Evolutionary conservation across 805 yeast genomes (phyloP), one percentile per base, ranked within the genome.

Genomic region (Yarrowia keelungensis): DNA sequence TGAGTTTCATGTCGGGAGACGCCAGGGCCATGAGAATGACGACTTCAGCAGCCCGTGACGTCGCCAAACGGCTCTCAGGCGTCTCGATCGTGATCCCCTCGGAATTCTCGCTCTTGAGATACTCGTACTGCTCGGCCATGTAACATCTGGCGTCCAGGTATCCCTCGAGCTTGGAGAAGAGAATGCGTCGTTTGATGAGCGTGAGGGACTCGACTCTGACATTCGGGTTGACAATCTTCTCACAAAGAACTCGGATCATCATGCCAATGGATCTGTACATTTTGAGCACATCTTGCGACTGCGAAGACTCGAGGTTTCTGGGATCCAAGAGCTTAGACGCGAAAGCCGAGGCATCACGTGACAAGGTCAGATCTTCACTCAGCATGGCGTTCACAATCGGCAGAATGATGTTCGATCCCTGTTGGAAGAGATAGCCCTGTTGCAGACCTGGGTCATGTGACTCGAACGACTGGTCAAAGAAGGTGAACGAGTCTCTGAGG

Each of bases 11-110:
- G 47, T 81, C 83, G 58, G 84, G 84, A 0, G 87, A 81, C 69
- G 87, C 83, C 11, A 88, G 74, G 0, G 86, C 84, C 26, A 85
- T 73, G 39, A 86, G 79, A 39, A 86, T 73, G 5, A 86, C 83
- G 65, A 85, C 82, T 62, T 87, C 90, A 62, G 85, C 76, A 5
- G 81, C 74, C 4, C 81, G 77, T 10, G 81, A 75, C 0, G 84
- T 53, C 2, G 66, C 59, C 14, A 35, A 71, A 12, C 76, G 68
- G 0, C 73, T 70, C 68, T 83, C 81, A 10, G 78, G 75, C 1
- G 68, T 47, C 11, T 66, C 65, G 43, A 81, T 81, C 0, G 71
- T 71, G 2, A 69, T 71, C 3, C 73, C 68, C 3, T 77, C 74
- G 7, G 72, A 70, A 2, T 70, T 71, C 22, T 75, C 72, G 26